Evolutionary conservation across 2,329 filamentous ascomycete species (phyloP).

Genomic region (Phaeosphaeria sp.): DNA sequence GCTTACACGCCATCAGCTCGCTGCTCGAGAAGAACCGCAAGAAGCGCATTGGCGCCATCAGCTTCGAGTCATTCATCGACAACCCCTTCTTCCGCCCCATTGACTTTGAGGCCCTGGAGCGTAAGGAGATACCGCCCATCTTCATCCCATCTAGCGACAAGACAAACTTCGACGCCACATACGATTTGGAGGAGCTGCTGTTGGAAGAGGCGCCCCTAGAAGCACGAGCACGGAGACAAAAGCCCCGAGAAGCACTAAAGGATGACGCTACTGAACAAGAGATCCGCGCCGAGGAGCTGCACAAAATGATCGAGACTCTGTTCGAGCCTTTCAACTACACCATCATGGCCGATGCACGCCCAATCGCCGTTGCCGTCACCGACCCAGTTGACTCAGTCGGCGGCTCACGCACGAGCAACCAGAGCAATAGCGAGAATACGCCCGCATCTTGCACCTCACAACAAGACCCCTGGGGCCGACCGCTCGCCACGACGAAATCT

Average conservation of each 20-base stretch:
- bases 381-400: conserved; percentile 38
- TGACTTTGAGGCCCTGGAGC: conserved; percentile 83
- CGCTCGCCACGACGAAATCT: conserved; percentile 39
- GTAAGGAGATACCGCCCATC: conserved; percentile 87
- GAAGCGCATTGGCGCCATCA: conserved; percentile 80
- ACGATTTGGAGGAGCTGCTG: conserved; percentile 91
- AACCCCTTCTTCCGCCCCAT: conserved; percentile 89
- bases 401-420: conserved; percentile 43
- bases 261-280: conserved; percentile 95
- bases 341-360: conserved; percentile 75
- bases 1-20: conserved; percentile 85
- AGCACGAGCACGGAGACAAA: conserved; percentile 88
- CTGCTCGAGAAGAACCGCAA: conserved; percentile 81
- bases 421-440: conserved; percentile 40
- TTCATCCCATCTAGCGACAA: conserved; percentile 96
- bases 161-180: conserved; percentile 98
- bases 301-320: conserved; percentile 90
- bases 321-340: conserved; percentile 98
- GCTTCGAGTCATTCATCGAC: conserved; percentile 83
- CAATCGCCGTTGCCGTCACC: conserved; percentile 31
- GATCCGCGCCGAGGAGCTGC: conserved; percentile 91
- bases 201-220: conserved; percentile 95
- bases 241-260: conserved; percentile 88
- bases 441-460: conserved; percentile 39
- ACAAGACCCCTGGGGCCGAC: conserved; percentile 43